These are phyloP conservation scores for Carex kokanica DNA, from an alignment of 176 grass and related monocot species.

Conservation along the genomic window DNA sequence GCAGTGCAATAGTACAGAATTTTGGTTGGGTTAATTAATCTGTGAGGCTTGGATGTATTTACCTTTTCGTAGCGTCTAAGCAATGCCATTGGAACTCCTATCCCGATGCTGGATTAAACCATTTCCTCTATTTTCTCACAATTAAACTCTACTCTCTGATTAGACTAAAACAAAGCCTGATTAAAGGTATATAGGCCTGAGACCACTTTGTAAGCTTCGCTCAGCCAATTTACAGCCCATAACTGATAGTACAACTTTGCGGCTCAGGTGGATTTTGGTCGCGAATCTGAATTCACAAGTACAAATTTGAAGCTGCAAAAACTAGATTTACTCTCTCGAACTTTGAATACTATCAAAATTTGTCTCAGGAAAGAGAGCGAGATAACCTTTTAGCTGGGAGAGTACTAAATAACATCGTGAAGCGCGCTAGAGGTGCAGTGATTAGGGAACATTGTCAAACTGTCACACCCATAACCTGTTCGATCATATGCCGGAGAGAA, in stretches of 20 bases:
- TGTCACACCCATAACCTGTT: constrained; percentile 32
- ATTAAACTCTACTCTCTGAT: background rate
- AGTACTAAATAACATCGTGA: background rate
- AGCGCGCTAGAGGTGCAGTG: background rate
- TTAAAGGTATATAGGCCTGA: background rate
- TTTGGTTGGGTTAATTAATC: background rate
- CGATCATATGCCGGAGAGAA: constrained; percentile 36
- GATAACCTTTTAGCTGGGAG: background rate
- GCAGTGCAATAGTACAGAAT: constrained; percentile 1
- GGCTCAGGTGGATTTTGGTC: too few species aligned
- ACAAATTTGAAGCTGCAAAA: background rate
- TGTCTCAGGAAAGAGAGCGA: background rate
- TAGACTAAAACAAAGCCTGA: background rate
- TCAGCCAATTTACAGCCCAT: background rate
- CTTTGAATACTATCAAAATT: background rate
- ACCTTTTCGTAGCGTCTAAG: constrained; percentile 13
- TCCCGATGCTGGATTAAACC: background rate
- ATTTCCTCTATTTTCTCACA: background rate
- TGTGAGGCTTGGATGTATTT: background rate
- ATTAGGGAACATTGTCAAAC: background rate
- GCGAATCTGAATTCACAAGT: background rate
- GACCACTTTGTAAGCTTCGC: background rate
- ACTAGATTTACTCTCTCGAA: background rate
- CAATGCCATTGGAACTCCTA: background rate
- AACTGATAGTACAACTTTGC: background rate